Percentiles rank a stretch among this genome's conserved stretches.
phyloP scores from a whole-genome alignment of 2,329 filamentous ascomycete species.

The Helicocarpus griseus region DNA sequence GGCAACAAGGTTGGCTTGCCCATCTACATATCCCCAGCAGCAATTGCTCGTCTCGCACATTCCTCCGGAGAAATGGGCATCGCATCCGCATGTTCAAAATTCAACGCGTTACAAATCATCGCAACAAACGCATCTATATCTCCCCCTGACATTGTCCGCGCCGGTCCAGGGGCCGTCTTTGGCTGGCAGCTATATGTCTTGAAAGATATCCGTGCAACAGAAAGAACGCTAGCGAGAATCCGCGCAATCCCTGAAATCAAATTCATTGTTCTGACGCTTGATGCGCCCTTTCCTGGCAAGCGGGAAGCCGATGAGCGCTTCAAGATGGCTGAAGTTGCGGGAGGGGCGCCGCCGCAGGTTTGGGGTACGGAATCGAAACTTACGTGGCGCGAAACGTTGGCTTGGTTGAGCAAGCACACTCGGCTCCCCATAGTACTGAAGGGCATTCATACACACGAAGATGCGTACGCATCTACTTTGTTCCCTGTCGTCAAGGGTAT shows the following conservation, averaged over 20 bases:
- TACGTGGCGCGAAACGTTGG: conserved; percentile 34
- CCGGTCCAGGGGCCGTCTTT: conserved; percentile 64
- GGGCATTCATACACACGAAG: conserved; percentile 39
- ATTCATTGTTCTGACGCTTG: conserved; percentile 79
- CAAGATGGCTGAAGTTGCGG: conserved; percentile 50
- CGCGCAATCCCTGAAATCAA: conserved; percentile 64
- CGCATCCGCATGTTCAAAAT: conserved; percentile 64
- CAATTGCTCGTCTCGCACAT: conserved; percentile 81
- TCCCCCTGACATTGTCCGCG: conserved; percentile 76
- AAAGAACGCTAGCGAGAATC: conserved; percentile 68
- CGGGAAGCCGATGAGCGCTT: conserved; percentile 71
- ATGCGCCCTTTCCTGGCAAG: conserved; percentile 85
- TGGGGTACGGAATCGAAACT: conserved; percentile 26
- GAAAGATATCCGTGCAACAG: conserved; percentile 69
- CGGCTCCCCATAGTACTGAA: conserved; percentile 29
- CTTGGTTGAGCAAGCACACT: not conserved
- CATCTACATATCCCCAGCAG: conserved; percentile 76
- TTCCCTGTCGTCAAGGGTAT: conserved; percentile 36
- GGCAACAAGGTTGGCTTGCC: conserved; percentile 65
- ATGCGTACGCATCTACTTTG: conserved; percentile 31
- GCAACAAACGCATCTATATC: conserved; percentile 90
- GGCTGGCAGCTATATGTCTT: conserved; percentile 96
- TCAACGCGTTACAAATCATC: conserved; percentile 73
- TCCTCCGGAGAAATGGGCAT: conserved; percentile 80
- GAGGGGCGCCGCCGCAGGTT: conserved; percentile 37